Conservation (phyloP, 805 yeast genomes). For the Kodamaea hsintzibuensis region DNA sequence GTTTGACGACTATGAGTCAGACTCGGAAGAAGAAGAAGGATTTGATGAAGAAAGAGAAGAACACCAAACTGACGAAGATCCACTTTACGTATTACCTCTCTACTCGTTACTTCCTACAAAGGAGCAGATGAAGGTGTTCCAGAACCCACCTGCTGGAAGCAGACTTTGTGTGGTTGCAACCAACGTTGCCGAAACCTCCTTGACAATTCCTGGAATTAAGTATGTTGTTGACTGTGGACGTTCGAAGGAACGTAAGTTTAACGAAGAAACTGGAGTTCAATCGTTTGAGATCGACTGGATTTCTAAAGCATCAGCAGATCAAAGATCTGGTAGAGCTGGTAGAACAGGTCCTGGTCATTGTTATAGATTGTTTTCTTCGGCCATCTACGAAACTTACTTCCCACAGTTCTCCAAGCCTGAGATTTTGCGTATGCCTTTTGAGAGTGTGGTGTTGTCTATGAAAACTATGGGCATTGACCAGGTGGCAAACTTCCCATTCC, state of each 20-base stretch:
- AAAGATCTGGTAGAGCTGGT: constrained; percentile 96
- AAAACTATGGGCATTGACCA: constrained; percentile 95
- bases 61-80: constrained; percentile 71
- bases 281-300: constrained; percentile 90
- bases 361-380: constrained; percentile 88
- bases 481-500: constrained; percentile 90
- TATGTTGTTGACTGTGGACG: constrained; percentile 97
- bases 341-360: constrained; percentile 99
- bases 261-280: constrained; percentile 86
- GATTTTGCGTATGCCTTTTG: constrained; percentile 92
- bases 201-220: constrained; percentile 92
- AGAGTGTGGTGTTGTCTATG: constrained; percentile 93
- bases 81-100: constrained; percentile 86
- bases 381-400: constrained; percentile 86
- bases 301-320: constrained; percentile 93
- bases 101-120: constrained; percentile 92
- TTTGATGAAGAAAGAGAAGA: constrained; percentile 72
- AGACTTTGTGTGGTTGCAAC: constrained; percentile 94
- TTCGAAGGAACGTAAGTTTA: constrained; percentile 81
- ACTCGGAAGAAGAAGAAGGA: constrained; percentile 59
- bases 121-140: constrained; percentile 92
- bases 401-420: constrained; percentile 85
- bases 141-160: constrained; percentile 79
- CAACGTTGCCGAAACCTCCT: constrained; percentile 95
- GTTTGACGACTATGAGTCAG: constrained; percentile 50